Evolutionary conservation across 1,284 basidiomycete species (phyloP).

Genomic region (Gomphus sp.): DNA sequence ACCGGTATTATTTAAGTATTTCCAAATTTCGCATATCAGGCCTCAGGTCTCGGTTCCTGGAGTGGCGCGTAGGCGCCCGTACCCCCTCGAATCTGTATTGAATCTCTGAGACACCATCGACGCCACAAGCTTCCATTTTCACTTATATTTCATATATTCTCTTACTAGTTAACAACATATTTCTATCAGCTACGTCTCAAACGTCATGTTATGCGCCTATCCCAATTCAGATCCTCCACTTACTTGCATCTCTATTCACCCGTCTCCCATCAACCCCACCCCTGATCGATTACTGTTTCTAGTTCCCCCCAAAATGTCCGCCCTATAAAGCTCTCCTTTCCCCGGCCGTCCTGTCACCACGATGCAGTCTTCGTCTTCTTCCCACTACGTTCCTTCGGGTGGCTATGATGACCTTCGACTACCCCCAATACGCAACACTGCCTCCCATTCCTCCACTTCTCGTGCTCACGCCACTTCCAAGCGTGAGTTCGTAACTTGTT

Average conservation of each 20-base stretch:
- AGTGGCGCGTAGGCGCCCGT: neutral
- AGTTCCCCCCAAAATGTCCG: neutral
- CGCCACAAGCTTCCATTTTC: neutral
- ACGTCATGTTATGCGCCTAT: neutral
- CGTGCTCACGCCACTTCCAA: neutral
- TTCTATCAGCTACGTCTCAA: neutral
- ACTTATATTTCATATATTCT: neutral
- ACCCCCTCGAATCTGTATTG: neutral
- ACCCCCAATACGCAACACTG: constrained; percentile 6
- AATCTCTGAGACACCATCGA: neutral
- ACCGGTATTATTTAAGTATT: neutral
- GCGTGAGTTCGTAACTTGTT: neutral
- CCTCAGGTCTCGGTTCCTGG: neutral
- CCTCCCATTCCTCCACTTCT: constrained; percentile 3
- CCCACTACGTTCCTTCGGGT: neutral
- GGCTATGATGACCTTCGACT: constrained; percentile 6
- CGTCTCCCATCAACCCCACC: neutral
- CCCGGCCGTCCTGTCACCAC: neutral
- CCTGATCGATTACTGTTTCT: no score
- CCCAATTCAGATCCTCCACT: neutral
- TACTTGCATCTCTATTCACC: neutral
- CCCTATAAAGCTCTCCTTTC: neutral
- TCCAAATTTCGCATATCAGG: neutral
- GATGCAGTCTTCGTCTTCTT: constrained; percentile 8
- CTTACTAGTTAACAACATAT: neutral